Evolutionary conservation across 108 stramenopile genomes (phyloP).

Genomic region (Nitzschia palea): DNA sequence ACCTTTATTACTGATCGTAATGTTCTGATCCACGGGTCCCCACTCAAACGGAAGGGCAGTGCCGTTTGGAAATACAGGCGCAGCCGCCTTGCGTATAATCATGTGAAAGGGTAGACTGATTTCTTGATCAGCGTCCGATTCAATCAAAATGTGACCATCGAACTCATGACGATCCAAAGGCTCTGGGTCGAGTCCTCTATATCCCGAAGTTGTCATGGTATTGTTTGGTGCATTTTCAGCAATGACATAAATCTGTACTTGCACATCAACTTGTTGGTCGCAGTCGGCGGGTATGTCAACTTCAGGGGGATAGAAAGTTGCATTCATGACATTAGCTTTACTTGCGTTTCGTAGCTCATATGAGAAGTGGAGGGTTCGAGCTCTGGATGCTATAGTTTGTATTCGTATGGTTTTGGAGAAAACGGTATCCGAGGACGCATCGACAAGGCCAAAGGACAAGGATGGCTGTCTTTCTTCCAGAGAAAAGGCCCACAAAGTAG

Average conservation of each 20-base stretch:
- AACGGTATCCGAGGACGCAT: constrained; percentile 8
- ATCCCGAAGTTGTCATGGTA: constrained; percentile 21
- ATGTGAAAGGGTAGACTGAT: constrained; percentile 22
- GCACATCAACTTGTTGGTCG: neutral
- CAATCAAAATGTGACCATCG: constrained; percentile 25
- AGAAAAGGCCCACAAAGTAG: constrained; percentile 35
- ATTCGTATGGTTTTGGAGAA: constrained; percentile 8
- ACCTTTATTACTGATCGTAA: constrained; percentile 24
- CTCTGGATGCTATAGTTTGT: neutral
- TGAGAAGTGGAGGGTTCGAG: neutral
- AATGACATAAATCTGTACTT: constrained; percentile 14
- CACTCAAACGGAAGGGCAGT: neutral
- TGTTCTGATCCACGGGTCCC: constrained; percentile 6
- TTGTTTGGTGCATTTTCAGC: constrained; percentile 20
- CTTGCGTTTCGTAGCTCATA: constrained; percentile 1
- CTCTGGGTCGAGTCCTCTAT: neutral
- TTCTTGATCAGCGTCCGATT: constrained; percentile 11
- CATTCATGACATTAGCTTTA: neutral
- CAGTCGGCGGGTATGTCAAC: constrained; percentile 12
- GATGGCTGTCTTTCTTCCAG: constrained; percentile 28
- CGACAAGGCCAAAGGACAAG: constrained; percentile 23
- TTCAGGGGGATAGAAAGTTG: neutral
- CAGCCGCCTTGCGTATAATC: constrained; percentile 18
- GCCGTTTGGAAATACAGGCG: neutral
- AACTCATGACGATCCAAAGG: constrained; percentile 33